Evolutionary conservation across 306 rosid species (phyloP).

Genomic region (Pachyrhizus erosus): DNA sequence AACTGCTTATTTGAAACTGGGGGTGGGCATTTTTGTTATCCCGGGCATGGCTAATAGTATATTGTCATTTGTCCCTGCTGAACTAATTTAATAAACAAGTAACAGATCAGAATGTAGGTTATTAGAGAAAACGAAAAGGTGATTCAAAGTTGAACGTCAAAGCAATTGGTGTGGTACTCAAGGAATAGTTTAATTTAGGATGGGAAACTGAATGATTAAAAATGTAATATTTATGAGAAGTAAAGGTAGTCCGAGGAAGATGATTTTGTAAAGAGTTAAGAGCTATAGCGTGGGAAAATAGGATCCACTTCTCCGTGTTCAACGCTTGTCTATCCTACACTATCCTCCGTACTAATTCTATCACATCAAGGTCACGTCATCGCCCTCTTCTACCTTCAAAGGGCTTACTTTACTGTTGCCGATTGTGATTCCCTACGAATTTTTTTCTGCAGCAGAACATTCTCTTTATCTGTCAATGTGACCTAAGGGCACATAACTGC

Average conservation of each 20-base stretch:
- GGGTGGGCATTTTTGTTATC: not conserved
- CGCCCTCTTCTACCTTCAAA: not conserved
- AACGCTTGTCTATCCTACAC: constrained; percentile 24
- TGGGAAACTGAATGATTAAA: not conserved
- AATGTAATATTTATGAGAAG: not conserved
- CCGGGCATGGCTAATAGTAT: not conserved
- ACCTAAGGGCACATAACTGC: constrained; percentile 31
- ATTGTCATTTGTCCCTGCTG: not conserved
- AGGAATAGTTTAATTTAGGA: not conserved
- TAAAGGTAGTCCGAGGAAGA: constrained; percentile 41
- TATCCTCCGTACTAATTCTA: constrained; percentile 33
- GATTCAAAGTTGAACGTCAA: not conserved
- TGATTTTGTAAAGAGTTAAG: not conserved
- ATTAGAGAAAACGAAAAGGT: not conserved
- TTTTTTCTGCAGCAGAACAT: too few species aligned
- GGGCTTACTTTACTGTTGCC: not conserved
- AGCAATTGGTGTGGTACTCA: not conserved
- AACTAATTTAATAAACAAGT: not conserved
- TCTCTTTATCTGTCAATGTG: constrained; percentile 24
- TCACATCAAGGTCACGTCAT: constrained; percentile 44
- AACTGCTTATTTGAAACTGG: not conserved
- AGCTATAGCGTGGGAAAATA: constrained; percentile 21
- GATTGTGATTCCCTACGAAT: constrained; percentile 34
- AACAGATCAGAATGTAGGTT: not conserved
- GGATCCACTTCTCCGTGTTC: constrained; percentile 49